A percentile compares a stretch with the other conserved stretches of the same genome.
Conservation (phyloP, 176 grass and related monocot genomes). For the Raddia guianensis region DNA sequence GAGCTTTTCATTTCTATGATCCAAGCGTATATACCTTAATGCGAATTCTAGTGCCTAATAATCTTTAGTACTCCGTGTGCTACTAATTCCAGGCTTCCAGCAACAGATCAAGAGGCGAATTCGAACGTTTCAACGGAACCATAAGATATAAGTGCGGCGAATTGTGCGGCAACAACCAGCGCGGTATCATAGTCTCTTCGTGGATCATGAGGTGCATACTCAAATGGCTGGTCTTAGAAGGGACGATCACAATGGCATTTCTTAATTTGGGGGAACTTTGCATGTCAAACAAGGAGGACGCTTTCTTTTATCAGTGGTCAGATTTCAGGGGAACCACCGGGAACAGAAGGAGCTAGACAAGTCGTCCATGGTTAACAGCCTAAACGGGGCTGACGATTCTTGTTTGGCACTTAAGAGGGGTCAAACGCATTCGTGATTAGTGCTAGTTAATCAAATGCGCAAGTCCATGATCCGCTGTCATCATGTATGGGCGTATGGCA, state of each 20-base stretch:
- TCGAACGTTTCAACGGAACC: background rate
- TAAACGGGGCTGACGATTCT: background rate
- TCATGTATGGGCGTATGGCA: no score
- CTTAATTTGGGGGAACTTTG: slow-evolving; percentile 22
- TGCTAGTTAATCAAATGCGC: background rate
- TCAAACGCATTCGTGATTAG: slow-evolving; percentile 27
- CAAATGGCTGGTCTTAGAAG: slow-evolving; percentile 23
- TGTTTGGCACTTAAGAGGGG: slow-evolving; percentile 20
- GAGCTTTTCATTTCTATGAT: no score
- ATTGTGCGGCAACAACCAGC: background rate
- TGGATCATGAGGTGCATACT: slow-evolving; percentile 45
- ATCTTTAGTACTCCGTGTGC: background rate
- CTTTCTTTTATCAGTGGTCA: slow-evolving; percentile 28
- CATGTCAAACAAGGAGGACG: slow-evolving; percentile 13
- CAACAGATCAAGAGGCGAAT: background rate
- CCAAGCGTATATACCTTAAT: no score
- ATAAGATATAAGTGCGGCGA: background rate
- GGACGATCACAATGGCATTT: background rate
- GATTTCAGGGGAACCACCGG: slow-evolving; percentile 25
- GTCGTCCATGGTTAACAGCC: slow-evolving; percentile 26
- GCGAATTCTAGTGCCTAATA: no score
- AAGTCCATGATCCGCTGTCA: slow-evolving; percentile 25
- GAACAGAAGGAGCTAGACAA: slow-evolving; percentile 15
- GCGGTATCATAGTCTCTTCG: slow-evolving; percentile 26
- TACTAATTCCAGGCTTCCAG: background rate